Evolutionary conservation across 805 yeast species (phyloP).

Genomic region (Komagataella kurtzmanii): DNA sequence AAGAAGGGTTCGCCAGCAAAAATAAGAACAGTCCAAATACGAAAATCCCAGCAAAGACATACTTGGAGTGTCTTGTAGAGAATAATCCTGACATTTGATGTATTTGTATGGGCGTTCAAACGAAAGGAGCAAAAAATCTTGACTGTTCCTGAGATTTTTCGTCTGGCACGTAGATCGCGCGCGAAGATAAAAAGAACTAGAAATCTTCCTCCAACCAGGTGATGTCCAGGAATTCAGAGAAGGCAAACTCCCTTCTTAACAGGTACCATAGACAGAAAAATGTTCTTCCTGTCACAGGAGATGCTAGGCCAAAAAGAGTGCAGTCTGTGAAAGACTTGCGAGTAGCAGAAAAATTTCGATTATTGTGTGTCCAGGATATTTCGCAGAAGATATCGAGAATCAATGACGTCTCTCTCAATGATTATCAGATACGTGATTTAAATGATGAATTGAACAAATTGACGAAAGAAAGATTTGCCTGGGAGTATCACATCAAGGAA

Average conservation of each 20-base stretch:
- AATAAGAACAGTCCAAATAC: conserved; percentile 35
- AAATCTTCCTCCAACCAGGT: neutral
- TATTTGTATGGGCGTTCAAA: neutral
- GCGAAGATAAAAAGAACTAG: neutral
- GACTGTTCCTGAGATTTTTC: neutral
- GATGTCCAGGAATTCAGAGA: conserved; percentile 72
- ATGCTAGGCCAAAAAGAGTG: conserved; percentile 48
- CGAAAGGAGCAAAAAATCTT: neutral
- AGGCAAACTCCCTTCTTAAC: conserved; percentile 57
- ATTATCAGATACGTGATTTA: conserved; percentile 50
- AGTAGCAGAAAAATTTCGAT: conserved; percentile 64
- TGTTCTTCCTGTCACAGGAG: conserved; percentile 13
- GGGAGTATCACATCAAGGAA: conserved; percentile 64
- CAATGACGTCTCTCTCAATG: conserved; percentile 46
- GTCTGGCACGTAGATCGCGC: neutral
- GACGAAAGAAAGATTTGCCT: conserved; percentile 52
- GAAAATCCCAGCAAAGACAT: conserved; percentile 35
- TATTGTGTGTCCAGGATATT: conserved; percentile 49
- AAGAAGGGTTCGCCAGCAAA: conserved; percentile 21
- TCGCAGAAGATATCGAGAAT: conserved; percentile 45
- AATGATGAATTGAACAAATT: conserved; percentile 64
- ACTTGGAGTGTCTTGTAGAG: conserved; percentile 36
- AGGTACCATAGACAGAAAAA: conserved; percentile 48
- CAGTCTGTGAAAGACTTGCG: conserved; percentile 36
- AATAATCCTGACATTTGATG: conserved; percentile 9